These are phyloP conservation scores for Candida hungchunana DNA, from an alignment of 805 yeast species.

Conservation along the genomic window DNA sequence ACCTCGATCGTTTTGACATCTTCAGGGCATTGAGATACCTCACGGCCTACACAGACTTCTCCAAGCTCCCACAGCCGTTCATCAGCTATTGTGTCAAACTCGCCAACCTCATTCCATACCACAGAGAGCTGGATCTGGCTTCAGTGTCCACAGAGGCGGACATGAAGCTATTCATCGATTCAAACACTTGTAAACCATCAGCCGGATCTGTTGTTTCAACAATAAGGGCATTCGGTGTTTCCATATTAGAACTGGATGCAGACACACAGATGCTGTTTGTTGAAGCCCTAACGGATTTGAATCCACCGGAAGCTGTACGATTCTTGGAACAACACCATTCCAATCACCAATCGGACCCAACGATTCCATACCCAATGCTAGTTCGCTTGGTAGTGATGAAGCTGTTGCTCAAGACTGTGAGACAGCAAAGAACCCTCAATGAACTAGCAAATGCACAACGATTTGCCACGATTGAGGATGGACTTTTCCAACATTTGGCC, in stretches of 20 bases:
- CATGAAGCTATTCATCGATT: constrained; percentile 11
- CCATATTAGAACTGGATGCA: constrained; percentile 11
- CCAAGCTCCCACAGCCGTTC: constrained; percentile 10
- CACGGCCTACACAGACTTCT: constrained; percentile 12
- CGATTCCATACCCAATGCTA: constrained; percentile 10
- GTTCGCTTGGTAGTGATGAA: constrained; percentile 17
- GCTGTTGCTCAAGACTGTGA: constrained; percentile 18
- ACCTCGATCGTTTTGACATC: constrained; percentile 25
- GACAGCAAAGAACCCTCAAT: constrained; percentile 14
- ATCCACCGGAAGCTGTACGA: constrained; percentile 2
- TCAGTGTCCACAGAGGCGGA: constrained; percentile 7
- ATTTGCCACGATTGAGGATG: constrained; percentile 11
- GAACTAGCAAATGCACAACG: constrained; percentile 1
- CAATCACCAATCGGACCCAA: constrained; percentile 4
- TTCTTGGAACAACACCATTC: constrained; percentile 4
- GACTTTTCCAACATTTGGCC: constrained; percentile 15
- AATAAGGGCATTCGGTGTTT: constrained; percentile 15
- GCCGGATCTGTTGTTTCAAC: constrained; percentile 22
- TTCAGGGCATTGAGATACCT: constrained; percentile 13
- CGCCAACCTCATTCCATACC: constrained; percentile 24
- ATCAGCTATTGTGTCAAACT: constrained; percentile 19
- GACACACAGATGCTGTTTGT: constrained; percentile 22
- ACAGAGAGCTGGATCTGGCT: constrained; percentile 8
- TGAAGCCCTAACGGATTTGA: constrained; percentile 19
- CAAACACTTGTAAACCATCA: constrained; percentile 14